Evolutionary conservation across 2,329 filamentous ascomycete species (phyloP), one percentile per base, ranked within the genome.

Genomic region (Albophoma yamanashiensis): DNA sequence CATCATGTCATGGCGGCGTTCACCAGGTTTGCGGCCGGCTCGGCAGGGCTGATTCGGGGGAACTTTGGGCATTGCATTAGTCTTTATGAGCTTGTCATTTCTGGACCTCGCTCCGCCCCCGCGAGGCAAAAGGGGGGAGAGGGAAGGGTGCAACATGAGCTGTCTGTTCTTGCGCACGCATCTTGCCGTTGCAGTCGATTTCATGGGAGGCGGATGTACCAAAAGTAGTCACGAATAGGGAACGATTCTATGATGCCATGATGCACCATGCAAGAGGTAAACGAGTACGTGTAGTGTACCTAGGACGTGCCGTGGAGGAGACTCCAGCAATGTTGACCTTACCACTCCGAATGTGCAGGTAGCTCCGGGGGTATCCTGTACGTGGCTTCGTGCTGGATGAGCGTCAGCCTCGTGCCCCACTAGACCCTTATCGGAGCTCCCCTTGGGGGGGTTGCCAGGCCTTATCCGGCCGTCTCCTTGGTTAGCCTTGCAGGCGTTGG

Each of bases 1-100:
- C 71, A 75, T 69, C 69, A 74, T 69, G 69, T 71, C 69, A 73
- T 72, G 68, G 72, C 70, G 73, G 72, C 74, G 73, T 75, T 74
- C 67, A 65, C 67, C 61, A 69, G 67, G 64, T 62, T 62, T 66
- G 61, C 59, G 50, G 64, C 65, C 66, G 59, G 62, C 63, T 65
- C 60, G 62, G 67, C 64, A 57, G 64, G 62, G 63, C 64, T 67
- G 63, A 66, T 65, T 62, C 60, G 60, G 60, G 62, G 59, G 47
- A 61, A 58, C 58, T 65, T 60, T 59, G 66, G 67, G 66, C 69
- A 70, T 72, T 70, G 70, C 62, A 65, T 65, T 64, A 61, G 60
- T 60, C 45, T 63, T 59, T 60, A 27, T 39, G 47, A 56, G 57
- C 60, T 47, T 60, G 22, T 43, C 25, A n/a, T 53, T 25, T 40